phyloP scores from a whole-genome alignment of 441 rosid species.

The Mallotus repandus region DNA sequence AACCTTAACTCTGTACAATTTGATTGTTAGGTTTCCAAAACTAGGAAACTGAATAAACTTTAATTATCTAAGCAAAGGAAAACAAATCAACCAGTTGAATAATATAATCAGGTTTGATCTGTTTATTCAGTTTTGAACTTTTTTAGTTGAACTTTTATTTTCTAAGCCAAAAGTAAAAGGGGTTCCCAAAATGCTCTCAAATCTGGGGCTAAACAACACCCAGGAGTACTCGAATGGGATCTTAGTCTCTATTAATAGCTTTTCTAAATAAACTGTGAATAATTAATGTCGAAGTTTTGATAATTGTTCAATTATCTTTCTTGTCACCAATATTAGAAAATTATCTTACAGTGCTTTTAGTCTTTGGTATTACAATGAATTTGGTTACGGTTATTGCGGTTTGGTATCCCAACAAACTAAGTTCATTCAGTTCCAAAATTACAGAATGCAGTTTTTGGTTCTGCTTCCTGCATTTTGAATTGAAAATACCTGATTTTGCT shows the following conservation, averaged over 20 bases:
- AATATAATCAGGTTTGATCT: background rate
- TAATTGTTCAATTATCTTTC: background rate
- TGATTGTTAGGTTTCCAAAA: background rate
- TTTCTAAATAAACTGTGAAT: too few species aligned
- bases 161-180: background rate
- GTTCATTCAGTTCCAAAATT: background rate
- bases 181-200: background rate
- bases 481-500: background rate
- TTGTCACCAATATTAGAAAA: background rate
- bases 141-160: background rate
- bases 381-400: background rate
- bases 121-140: background rate
- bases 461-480: too few species aligned
- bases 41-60: background rate
- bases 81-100: background rate
- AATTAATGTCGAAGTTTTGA: background rate
- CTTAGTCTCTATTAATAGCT: background rate
- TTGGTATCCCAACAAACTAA: background rate
- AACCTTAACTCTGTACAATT: background rate
- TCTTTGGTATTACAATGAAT: background rate
- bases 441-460: too few species aligned
- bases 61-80: background rate
- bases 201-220: background rate
- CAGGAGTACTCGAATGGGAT: background rate
- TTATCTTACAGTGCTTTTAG: too few species aligned